phyloP scores from a whole-genome alignment of 192 early-diverging fungal genomes.

The Martensiomyces pterosporus region DNA sequence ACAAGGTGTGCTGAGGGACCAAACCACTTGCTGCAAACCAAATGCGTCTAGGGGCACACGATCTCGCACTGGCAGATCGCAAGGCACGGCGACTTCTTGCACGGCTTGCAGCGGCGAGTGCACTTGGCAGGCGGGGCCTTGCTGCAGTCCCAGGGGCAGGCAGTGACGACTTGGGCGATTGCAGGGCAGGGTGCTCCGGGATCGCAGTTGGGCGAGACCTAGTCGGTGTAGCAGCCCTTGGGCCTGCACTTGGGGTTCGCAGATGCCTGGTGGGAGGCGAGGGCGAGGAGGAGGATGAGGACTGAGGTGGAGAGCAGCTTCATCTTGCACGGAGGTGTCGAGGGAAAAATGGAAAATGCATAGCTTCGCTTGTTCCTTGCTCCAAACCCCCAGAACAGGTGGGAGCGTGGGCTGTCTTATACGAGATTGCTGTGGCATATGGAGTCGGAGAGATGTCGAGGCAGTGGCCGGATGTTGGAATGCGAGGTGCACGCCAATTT shows the following conservation, averaged over 20 bases:
- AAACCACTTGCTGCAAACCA: no score
- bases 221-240: slow-evolving; percentile 21
- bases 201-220: slow-evolving; percentile 9
- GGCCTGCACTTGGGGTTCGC: slow-evolving; percentile 25
- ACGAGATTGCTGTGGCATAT: no score
- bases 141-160: slow-evolving; percentile 39
- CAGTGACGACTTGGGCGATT: slow-evolving; percentile 12
- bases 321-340: slow-evolving; percentile 1
- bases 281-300: neutral
- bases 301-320: slow-evolving; percentile 7
- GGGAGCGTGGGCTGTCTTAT: no score
- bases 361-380: slow-evolving; percentile 5
- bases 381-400: slow-evolving; percentile 2
- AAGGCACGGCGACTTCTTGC: slow-evolving; percentile 27
- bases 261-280: slow-evolving; percentile 8
- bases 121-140: slow-evolving; percentile 18
- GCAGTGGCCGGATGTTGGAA: no score
- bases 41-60: no score
- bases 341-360: slow-evolving; percentile 3
- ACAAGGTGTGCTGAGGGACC: no score
- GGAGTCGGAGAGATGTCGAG: no score
- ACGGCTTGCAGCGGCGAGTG: slow-evolving; percentile 36
- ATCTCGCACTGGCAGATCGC: slow-evolving; percentile 37
- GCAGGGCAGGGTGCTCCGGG: slow-evolving; percentile 16
- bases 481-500: no score